phyloP scores from a whole-genome alignment of 371 early-diverging fungal species.

The Syncephalis plumigaleata region DNA sequence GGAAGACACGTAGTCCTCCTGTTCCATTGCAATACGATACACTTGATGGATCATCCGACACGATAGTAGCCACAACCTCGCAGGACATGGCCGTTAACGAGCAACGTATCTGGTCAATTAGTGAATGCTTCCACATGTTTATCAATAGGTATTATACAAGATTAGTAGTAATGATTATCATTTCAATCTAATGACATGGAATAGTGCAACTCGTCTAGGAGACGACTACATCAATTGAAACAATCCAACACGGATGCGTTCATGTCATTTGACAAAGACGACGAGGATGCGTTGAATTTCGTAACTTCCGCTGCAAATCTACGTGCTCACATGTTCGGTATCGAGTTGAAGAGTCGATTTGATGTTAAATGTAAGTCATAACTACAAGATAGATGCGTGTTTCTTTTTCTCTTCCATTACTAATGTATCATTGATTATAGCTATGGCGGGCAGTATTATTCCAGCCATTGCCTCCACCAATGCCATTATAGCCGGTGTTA shows the following conservation, averaged over 20 bases:
- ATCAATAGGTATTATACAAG: slow-evolving; percentile 20
- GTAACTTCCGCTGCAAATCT: slow-evolving; percentile 85
- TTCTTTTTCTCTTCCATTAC: background rate
- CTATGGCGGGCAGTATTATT: slow-evolving; percentile 79
- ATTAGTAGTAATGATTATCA: no score
- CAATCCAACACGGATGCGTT: slow-evolving; percentile 20
- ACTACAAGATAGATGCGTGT: background rate
- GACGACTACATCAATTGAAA: background rate
- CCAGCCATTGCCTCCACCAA: slow-evolving; percentile 99
- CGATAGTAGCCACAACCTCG: slow-evolving; percentile 1
- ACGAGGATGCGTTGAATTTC: slow-evolving; percentile 72
- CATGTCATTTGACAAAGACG: slow-evolving; percentile 87
- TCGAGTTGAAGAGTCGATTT: slow-evolving; percentile 63
- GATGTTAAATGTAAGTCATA: slow-evolving; percentile 57
- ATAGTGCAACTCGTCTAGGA: slow-evolving; percentile 16
- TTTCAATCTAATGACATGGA: slow-evolving; percentile 20
- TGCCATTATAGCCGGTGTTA: slow-evolving; percentile 94
- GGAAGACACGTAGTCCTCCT: slow-evolving; percentile 64
- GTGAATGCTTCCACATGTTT: slow-evolving; percentile 30
- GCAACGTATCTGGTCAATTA: slow-evolving; percentile 47
- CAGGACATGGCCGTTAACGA: slow-evolving; percentile 22
- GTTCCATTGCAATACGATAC: slow-evolving; percentile 34
- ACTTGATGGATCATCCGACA: slow-evolving; percentile 8
- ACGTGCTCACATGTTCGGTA: slow-evolving; percentile 63
- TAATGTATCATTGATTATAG: background rate